A percentile compares a stretch with the other conserved stretches of the same genome.
Evolutionary conservation across 495 filamentous ascomycete genomes (phyloP).

Genomic region (Hypoxylon lienhwacheense): DNA sequence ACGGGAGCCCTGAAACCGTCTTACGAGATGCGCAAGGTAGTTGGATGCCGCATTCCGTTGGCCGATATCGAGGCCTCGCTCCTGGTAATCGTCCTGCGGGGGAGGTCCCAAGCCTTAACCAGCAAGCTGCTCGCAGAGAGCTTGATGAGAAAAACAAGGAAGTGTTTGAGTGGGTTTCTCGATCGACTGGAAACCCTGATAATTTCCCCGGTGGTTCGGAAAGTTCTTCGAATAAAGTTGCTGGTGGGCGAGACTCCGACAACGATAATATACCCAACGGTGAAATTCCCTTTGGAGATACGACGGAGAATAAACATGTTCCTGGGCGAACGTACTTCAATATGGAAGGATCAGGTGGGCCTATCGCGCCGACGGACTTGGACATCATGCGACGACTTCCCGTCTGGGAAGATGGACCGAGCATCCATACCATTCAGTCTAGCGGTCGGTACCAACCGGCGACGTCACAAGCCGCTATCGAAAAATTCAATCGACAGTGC

Average conservation of each 20-base stretch:
- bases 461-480: constrained; percentile 57
- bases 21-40: constrained; percentile 42
- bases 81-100: constrained; percentile 44
- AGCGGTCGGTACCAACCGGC: constrained; percentile 46
- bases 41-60: constrained; percentile 43
- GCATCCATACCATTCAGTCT: constrained; percentile 46
- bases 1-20: constrained; percentile 8
- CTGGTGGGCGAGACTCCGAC: constrained; percentile 24
- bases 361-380: constrained; percentile 46
- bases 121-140: constrained; percentile 40
- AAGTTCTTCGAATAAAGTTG: constrained; percentile 13
- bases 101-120: constrained; percentile 47
- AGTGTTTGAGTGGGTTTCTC: constrained; percentile 47
- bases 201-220: constrained; percentile 5
- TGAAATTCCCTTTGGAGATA: constrained; percentile 42
- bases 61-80: constrained; percentile 47
- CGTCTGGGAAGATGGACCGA: constrained; percentile 52
- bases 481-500: constrained; percentile 47
- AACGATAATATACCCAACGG: constrained; percentile 42
- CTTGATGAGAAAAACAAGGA: constrained; percentile 45
- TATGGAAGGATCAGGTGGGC: constrained; percentile 42
- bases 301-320: constrained; percentile 46
- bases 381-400: constrained; percentile 49
- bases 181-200: constrained; percentile 17
- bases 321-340: constrained; percentile 53